Conservation (phyloP, 768 basidiomycete species). For the Russula ochroleuca region DNA sequence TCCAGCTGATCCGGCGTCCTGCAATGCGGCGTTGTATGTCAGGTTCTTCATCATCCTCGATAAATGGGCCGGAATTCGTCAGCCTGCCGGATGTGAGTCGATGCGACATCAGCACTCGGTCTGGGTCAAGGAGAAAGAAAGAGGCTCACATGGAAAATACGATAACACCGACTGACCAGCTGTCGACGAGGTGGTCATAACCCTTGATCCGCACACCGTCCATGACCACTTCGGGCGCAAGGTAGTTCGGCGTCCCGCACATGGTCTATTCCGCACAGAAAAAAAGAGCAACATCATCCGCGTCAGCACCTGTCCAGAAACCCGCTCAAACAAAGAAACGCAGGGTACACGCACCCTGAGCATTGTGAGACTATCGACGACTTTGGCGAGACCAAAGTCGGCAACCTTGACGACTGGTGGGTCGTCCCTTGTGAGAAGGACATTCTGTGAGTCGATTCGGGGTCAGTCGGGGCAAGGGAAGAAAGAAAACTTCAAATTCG, state of each 20-base stretch:
- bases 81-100: background rate
- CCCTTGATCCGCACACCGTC: constrained; percentile 56
- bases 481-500: background rate
- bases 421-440: constrained; percentile 66
- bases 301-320: background rate
- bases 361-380: constrained; percentile 75
- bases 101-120: background rate
- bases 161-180: constrained; percentile 95
- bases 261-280: constrained; percentile 54
- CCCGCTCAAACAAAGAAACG: background rate
- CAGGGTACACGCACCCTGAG: constrained; percentile 56
- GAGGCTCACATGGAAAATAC: constrained; percentile 77
- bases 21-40: constrained; percentile 22
- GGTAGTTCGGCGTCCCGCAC: constrained; percentile 94
- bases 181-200: constrained; percentile 87
- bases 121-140: background rate
- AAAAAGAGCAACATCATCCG: background rate
- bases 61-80: constrained; percentile 1
- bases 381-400: constrained; percentile 94
- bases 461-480: background rate
- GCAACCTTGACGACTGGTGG: constrained; percentile 84
- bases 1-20: constrained; percentile 22
- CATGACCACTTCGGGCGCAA: constrained; percentile 87
- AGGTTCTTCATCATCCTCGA: constrained; percentile 15
- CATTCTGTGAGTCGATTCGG: constrained; percentile 48